These are phyloP conservation scores for Dunaliella sp. DNA, from an alignment of 139 green algal species.

Conservation along the genomic window DNA sequence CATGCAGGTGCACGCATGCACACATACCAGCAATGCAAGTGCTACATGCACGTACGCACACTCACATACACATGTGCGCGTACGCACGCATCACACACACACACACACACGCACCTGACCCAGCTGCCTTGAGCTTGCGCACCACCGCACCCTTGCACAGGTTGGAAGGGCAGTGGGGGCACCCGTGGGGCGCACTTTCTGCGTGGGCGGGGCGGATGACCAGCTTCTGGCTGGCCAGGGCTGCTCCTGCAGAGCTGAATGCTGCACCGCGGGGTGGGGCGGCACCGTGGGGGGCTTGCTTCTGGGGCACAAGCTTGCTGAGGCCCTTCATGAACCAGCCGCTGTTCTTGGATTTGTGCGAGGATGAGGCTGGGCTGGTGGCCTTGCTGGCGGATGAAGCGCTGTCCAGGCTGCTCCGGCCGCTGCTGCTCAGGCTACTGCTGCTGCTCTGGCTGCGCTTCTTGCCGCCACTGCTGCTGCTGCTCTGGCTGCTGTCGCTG, in stretches of 20 bases:
- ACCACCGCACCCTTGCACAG: constrained; percentile 84
- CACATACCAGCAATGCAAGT: too few relatives aligned
- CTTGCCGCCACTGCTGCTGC: too few relatives aligned
- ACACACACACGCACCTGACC: too few relatives aligned
- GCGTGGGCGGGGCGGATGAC: constrained; percentile 23
- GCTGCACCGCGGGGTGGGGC: background rate
- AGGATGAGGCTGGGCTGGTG: background rate
- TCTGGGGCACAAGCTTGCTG: background rate
- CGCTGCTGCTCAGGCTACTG: background rate
- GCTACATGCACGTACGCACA: too few relatives aligned
- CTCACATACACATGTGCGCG: too few relatives aligned
- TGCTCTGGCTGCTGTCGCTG: background rate
- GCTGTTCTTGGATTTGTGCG: too few relatives aligned
- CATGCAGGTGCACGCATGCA: too few relatives aligned
- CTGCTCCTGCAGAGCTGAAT: background rate
- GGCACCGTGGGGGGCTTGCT: background rate
- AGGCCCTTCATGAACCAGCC: background rate
- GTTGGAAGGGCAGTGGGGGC: constrained; percentile 70
- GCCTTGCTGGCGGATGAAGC: background rate
- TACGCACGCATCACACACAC: too few relatives aligned
- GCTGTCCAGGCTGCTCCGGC: background rate
- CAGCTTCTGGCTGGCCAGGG: constrained; percentile 36
- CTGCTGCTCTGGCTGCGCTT: background rate
- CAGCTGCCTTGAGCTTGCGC: constrained; percentile 17
- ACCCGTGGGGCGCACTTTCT: constrained; percentile 45